phyloP scores from a whole-genome alignment of 164 flowering plant species.

The Magnolia changhungtana region DNA sequence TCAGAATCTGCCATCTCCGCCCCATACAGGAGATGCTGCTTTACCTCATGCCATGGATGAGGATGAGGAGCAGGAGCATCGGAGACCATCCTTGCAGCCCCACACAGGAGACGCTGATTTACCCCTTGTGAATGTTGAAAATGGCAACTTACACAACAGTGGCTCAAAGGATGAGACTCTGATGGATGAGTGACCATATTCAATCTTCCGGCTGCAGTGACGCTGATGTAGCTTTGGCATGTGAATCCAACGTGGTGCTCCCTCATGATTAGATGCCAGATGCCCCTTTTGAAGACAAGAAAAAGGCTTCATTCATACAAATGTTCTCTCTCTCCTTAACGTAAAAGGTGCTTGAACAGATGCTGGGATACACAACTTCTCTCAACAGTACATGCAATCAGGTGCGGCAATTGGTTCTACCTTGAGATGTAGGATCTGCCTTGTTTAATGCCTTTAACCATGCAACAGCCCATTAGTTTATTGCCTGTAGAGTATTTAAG shows the following conservation, averaged over 20 bases:
- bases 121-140: conserved; percentile 13
- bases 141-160: conserved; percentile 5
- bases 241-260: not conserved
- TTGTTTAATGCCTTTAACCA: no score
- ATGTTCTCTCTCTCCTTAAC: not conserved
- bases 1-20: not conserved
- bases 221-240: not conserved
- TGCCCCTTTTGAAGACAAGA: not conserved
- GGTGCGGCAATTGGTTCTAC: no score
- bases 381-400: no score
- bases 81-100: not conserved
- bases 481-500: no score
- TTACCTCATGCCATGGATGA: not conserved
- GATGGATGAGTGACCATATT: conserved; percentile 24
- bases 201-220: not conserved
- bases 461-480: no score
- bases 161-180: conserved; percentile 15
- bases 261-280: not conserved
- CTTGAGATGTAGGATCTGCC: no score
- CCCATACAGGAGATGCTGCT: not conserved
- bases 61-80: not conserved
- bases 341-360: no score
- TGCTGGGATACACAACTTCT: no score
- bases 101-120: conserved; percentile 14
- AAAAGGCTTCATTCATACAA: not conserved